phyloP scores from a whole-genome alignment of 2,329 filamentous ascomycete species.

The Microascus cirrosus region DNA sequence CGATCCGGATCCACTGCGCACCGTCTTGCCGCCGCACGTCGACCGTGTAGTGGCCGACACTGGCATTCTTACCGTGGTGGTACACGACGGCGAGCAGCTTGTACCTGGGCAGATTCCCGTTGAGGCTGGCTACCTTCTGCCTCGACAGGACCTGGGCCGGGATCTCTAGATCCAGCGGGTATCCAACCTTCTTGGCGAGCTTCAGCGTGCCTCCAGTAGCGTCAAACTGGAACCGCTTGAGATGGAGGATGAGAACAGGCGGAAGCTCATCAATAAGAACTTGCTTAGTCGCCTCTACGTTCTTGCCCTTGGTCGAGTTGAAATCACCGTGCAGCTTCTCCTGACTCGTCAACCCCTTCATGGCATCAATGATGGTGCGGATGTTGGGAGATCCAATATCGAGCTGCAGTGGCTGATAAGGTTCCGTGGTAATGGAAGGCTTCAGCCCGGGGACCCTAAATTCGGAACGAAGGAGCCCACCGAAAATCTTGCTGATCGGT shows the following conservation, averaged over 20 bases:
- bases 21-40: conserved; percentile 90
- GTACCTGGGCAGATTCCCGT: conserved; percentile 67
- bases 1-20: conserved; percentile 90
- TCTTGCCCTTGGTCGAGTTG: conserved; percentile 64
- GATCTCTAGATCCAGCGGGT: conserved; percentile 88
- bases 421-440: conserved; percentile 82
- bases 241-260: conserved; percentile 82
- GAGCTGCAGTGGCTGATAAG: conserved; percentile 87
- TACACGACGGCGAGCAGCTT: conserved; percentile 85
- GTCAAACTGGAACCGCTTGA: conserved; percentile 97
- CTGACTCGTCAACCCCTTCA: conserved; percentile 72
- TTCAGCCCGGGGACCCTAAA: conserved; percentile 78
- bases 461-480: conserved; percentile 81
- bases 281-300: conserved; percentile 78
- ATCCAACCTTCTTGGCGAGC: conserved; percentile 97
- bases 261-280: conserved; percentile 88
- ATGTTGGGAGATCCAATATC: conserved; percentile 85
- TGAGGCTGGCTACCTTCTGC: conserved; percentile 57
- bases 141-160: conserved; percentile 80
- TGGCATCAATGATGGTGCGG: conserved; percentile 82
- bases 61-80: conserved; percentile 94
- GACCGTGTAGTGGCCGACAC: conserved; percentile 94
- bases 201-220: conserved; percentile 82
- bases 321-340: conserved; percentile 83
- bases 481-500: conserved; percentile 89